Evolutionary conservation across 208 protist species (phyloP), one percentile per base, ranked within the genome.

Genomic region (Acanthamoeba divionensis): DNA sequence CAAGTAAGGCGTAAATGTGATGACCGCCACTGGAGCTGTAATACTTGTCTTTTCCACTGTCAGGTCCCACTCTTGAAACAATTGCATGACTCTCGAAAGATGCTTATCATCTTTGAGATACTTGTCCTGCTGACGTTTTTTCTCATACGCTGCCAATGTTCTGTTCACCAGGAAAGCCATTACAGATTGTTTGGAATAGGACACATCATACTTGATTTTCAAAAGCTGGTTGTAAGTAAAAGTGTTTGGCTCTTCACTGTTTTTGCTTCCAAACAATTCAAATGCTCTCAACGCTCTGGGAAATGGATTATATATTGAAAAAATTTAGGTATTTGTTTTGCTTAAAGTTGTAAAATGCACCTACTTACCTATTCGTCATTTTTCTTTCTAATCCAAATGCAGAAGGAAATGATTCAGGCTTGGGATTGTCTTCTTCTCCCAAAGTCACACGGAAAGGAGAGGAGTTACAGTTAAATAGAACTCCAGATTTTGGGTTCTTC

Each of bases 391-490:
- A n/a, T n/a, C n/a, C n/a, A n/a, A n/a, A n/a, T n/a, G n/a, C n/a
- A n/a, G n/a, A n/a, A n/a, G n/a, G n/a, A n/a, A n/a, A n/a, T n/a
- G 33, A 65, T 24, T 65, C 57, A 6, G 47, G 31, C 15, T 45
- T 24, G 13, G 47, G 26, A 0, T 29, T 26, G 47, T 82, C 44
- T 15, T 82, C 47, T 15, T 57, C 5, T 10, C 71, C 71, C n/a
- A 33, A 8, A 4, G 71, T 82, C 31, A 57, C 71, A 21, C n/a
- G 31, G 71, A 60, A 57, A 29, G 71, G 71, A 26, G 71, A 82
- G 13, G 71, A 82, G 71, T 82, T 82, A 52, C 71, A 82, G 71
- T 82, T 82, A 45, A 44, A 31, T 69, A 10, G n/a, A 21, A 82
- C 54, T 8, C 71, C 71, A 2, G 71, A 60, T 26, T 45, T 38